phyloP scores from a whole-genome alignment of 2,329 filamentous ascomycete species.

The Xylaria sp. region DNA sequence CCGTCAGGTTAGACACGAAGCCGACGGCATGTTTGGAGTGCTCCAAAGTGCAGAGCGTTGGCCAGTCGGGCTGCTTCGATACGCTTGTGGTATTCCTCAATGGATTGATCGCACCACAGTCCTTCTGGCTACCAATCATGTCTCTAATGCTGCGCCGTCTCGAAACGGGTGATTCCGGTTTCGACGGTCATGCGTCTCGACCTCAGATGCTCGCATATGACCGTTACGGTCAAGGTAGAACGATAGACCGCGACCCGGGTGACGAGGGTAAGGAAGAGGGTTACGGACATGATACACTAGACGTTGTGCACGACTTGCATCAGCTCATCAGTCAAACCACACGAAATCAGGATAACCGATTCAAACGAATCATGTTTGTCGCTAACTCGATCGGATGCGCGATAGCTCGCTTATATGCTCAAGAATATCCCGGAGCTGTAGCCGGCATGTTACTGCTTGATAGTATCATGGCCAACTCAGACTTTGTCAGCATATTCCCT shows the following conservation, averaged over 20 bases:
- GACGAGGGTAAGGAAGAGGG: constrained; percentile 57
- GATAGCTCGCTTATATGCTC: constrained; percentile 62
- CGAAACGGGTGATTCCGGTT: not conserved
- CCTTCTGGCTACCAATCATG: constrained; percentile 42
- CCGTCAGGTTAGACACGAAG: constrained; percentile 37
- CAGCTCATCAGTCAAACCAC: constrained; percentile 48
- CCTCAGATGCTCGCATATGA: constrained; percentile 63
- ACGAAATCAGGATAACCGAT: constrained; percentile 21
- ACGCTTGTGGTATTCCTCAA: constrained; percentile 45
- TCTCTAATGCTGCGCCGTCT: constrained; percentile 34
- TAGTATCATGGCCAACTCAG: constrained; percentile 66
- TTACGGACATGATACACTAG: constrained; percentile 59
- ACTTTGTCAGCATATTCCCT: constrained; percentile 65
- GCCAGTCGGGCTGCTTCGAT: constrained; percentile 28
- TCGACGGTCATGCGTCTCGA: constrained; percentile 33
- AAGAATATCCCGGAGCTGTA: constrained; percentile 56
- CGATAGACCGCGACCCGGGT: constrained; percentile 55
- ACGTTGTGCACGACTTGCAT: constrained; percentile 56
- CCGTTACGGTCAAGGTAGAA: constrained; percentile 65
- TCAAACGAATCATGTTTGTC: constrained; percentile 57
- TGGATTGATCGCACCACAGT: constrained; percentile 44
- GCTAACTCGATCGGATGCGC: constrained; percentile 64
- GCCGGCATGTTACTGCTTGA: constrained; percentile 63
- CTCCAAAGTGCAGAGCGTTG: constrained; percentile 34
- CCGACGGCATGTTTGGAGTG: constrained; percentile 37